Conservation (phyloP, 495 filamentous ascomycete genomes). For the Bathelium albidoporum region DNA sequence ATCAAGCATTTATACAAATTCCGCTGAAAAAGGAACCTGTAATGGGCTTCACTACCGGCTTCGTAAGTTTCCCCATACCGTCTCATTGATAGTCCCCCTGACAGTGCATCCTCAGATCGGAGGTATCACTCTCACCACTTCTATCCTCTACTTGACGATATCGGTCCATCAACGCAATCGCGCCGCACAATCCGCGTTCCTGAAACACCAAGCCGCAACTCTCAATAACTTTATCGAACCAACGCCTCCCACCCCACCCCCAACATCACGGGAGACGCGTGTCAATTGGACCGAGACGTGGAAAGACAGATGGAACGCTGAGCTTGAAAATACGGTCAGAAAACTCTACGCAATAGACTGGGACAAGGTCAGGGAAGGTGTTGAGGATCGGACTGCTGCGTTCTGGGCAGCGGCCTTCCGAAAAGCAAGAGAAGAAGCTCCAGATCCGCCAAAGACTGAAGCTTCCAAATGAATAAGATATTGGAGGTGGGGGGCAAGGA, state of each 20-base stretch:
- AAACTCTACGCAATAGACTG: constrained; percentile 28
- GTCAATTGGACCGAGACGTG: constrained; percentile 28
- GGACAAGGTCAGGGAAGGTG: constrained; percentile 23
- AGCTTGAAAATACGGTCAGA: constrained; percentile 27
- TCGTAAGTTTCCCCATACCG: constrained; percentile 46
- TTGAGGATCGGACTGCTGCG: constrained; percentile 24
- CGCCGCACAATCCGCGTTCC: constrained; percentile 53
- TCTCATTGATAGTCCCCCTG: background rate
- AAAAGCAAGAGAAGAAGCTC: constrained; percentile 23
- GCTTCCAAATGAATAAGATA: background rate
- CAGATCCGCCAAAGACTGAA: background rate
- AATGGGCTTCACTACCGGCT: constrained; percentile 75
- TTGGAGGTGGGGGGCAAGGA: too few relatives aligned
- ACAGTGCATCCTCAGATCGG: constrained; percentile 46
- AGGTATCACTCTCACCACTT: constrained; percentile 76
- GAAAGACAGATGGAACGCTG: constrained; percentile 34
- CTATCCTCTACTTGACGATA: constrained; percentile 69
- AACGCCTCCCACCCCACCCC: constrained; percentile 60
- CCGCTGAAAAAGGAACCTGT: constrained; percentile 3
- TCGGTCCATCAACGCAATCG: constrained; percentile 64
- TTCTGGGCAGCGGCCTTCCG: constrained; percentile 16
- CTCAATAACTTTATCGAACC: constrained; percentile 40
- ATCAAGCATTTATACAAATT: background rate
- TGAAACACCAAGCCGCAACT: constrained; percentile 59
- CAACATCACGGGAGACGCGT: constrained; percentile 37